phyloP scores from a whole-genome alignment of 169 alveolate genomes.

The Fabrea salina region DNA sequence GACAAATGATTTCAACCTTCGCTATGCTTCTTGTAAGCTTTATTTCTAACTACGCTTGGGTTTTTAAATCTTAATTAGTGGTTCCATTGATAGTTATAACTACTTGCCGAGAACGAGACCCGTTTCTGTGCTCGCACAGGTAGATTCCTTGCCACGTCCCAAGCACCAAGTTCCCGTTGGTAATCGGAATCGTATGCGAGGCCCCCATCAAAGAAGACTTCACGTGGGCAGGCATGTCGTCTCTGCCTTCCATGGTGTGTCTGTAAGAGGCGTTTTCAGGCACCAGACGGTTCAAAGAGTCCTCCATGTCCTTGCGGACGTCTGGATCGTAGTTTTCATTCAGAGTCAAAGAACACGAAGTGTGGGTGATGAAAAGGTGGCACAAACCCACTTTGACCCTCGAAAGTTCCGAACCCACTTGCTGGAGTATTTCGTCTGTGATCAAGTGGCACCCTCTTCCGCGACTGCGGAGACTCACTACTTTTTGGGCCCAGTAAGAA shows the following conservation, averaged over 20 bases:
- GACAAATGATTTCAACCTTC: conserved; percentile 8
- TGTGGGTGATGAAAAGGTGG: conserved; percentile 57
- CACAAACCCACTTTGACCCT: conserved; percentile 51
- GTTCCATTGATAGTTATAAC: conserved; percentile 50
- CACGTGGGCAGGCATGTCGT: conserved; percentile 74
- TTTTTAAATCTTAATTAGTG: no score
- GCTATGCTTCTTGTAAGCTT: not conserved
- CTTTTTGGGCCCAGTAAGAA: conserved; percentile 53
- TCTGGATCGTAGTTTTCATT: conserved; percentile 64
- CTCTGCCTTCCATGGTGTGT: conserved; percentile 69
- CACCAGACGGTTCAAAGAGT: conserved; percentile 56
- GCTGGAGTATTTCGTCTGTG: conserved; percentile 41
- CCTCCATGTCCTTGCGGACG: conserved; percentile 63
- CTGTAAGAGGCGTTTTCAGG: conserved; percentile 58
- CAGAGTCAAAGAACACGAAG: conserved; percentile 60
- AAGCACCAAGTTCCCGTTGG: conserved; percentile 53
- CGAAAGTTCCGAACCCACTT: conserved; percentile 34
- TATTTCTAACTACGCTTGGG: not conserved
- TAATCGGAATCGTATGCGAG: conserved; percentile 57
- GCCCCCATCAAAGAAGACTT: conserved; percentile 63
- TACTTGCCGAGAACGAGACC: conserved; percentile 40
- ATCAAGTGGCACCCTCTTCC: conserved; percentile 58
- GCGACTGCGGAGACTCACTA: conserved; percentile 34
- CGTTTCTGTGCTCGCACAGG: conserved; percentile 62
- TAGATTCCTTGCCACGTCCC: conserved; percentile 80